A percentile compares a stretch with the other conserved stretches of the same genome.
These are phyloP conservation scores for Capronia coronata DNA, from an alignment of 2,329 filamentous ascomycete species.

Conservation along the genomic window DNA sequence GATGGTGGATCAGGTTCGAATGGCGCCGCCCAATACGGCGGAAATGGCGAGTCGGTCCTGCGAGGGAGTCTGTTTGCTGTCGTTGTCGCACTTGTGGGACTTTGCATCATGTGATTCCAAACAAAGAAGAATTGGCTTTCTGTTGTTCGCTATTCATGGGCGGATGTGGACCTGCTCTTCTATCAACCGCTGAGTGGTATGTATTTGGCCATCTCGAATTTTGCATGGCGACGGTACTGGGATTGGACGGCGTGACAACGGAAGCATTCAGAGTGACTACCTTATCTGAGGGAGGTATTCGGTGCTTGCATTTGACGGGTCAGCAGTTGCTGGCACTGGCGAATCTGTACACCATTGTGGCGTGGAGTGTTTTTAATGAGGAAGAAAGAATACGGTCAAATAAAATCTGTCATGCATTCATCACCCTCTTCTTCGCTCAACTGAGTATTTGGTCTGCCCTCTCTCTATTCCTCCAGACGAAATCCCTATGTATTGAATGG, in stretches of 20 bases:
- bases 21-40: slow-evolving; percentile 18
- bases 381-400: no score
- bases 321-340: background rate
- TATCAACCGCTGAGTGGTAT: background rate
- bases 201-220: background rate
- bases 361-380: no score
- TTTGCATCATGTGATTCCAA: slow-evolving; percentile 38
- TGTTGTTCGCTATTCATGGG: background rate
- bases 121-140: background rate
- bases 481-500: no score
- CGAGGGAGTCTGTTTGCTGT: slow-evolving; percentile 43
- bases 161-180: background rate
- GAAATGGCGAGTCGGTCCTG: slow-evolving; percentile 36
- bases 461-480: no score
- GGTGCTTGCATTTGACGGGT: background rate
- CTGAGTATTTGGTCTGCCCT: no score
- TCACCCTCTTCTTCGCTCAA: no score
- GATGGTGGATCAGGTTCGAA: slow-evolving; percentile 16
- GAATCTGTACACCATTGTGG: no score
- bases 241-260: background rate
- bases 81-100: slow-evolving; percentile 41
- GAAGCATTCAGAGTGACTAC: no score
- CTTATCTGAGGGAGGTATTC: no score
- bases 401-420: no score
- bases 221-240: background rate